Evolutionary conservation across 345 rosid species (phyloP), one percentile per base, ranked within the genome.

Genomic region (Psidium guajava): DNA sequence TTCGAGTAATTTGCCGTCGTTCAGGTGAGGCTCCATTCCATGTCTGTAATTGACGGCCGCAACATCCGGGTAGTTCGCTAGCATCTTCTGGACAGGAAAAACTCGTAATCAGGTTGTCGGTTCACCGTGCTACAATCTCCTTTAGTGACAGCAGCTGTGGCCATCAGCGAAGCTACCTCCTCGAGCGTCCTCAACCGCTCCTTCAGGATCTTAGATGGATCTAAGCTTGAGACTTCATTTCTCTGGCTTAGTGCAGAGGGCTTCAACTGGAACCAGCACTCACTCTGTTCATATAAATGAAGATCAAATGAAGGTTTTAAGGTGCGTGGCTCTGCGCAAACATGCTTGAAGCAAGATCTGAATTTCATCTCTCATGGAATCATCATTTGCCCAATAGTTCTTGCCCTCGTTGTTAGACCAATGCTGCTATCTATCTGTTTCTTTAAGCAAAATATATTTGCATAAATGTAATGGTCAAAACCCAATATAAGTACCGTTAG

Each of bases 91-190:
- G 93, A 90, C 80, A 85, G 61, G 85, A 93, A 93, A 86, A 91
- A 93, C 89, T 90, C 93, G 5, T 86, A 91, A 87, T 93, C 95
- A 14, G 93, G 91, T 61, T 93, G 95, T 77, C 86, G 89, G 74
- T 91, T 93, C 58, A 87, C 86, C 18, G 87, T 86, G 69, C 77
- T 89, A 52, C 80, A 47, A 42, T 69, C 54, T 82, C 91, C 93
- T 64, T 90, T 93, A 56, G 51, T 90, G 47, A 92, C 91, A 7
- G 87, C 89, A 81, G 91, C 92, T 88, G 89, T 93, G 52, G 95
- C 88, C 93, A 93, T 89, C 7, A 85, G 84, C 58, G 87, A 91
- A 11, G 95, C 95, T 1, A 93, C 89, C 89, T 90, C 89, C 86
- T 90, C 90, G 1, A 93, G 90, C 5, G 91, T 87, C 88, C 90